Base-by-base conservation (phyloP, 768 basidiomycete species). In the Boletus coccyginus region DNA sequence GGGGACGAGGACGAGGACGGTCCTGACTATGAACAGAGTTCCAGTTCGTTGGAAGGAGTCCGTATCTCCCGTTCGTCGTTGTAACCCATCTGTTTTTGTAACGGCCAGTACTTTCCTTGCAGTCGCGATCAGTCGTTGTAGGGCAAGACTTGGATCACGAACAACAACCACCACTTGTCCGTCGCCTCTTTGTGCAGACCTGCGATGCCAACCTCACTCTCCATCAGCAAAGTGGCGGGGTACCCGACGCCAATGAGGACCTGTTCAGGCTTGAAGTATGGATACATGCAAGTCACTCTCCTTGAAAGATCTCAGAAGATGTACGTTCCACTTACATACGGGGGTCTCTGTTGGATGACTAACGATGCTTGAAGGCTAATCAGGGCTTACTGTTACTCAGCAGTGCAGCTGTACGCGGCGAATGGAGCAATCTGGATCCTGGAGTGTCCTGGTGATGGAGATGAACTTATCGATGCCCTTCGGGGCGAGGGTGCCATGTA, bases 1-100 rank as follows among this genome's bases (percentile, higher is more conserved):
- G 21, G 21, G 21, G 21, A 2, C 2, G 79, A 90, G 49, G 85
- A 85, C 45, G 82, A 90, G 49, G 85, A 85, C 45, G 82, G 85
- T 48, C 94, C 94, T 7, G 21, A 21, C 21, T 21, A 16, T 13
- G 7, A 19, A 0, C 35, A 79, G 79, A 80, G 57, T 81, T 80
- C 58, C 78, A 81, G 63, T 70, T 77, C 35, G 75, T 29, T 82
- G 79, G 78, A 81, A 80, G 60, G 75, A 78, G 60, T 6, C 27
- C 27, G 6, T 27, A 27, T 27, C 3, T 4, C 3, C 13, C 35
- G 35, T 7, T 33, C 27, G 13, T 14, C 8, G 16, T 24, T 7
- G 16, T 19, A 21, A 19, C 35, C 11, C 0, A n/a, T 32, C 9
- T 5, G 21, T 39, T 44, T 39, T 16, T 29, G 11, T 24, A 17